These are phyloP conservation scores for Naganishia cerealis DNA, from an alignment of 1,284 basidiomycete species.

Conservation along the genomic window DNA sequence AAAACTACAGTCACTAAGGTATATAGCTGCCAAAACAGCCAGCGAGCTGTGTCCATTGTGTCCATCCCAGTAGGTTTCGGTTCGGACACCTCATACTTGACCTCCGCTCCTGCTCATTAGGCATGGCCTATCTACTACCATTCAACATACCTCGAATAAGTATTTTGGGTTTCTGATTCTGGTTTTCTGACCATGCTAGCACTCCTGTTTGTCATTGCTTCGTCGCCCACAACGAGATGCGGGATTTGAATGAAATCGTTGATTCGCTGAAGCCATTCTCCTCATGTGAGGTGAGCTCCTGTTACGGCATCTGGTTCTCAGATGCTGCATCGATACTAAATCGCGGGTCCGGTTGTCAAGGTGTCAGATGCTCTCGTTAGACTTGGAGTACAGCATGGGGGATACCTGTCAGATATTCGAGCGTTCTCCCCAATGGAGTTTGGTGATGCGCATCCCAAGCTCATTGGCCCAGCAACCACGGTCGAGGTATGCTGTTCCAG, in stretches of 20 bases:
- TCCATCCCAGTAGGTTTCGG: no score
- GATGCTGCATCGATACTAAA: background rate
- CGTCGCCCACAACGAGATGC: background rate
- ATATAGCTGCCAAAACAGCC: no score
- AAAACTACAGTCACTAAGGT: no score
- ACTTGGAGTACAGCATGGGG: constrained; percentile 72
- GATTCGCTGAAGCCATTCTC: constrained; percentile 7
- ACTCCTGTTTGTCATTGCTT: no score
- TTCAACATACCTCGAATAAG: no score
- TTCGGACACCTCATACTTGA: no score
- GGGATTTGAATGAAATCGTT: background rate
- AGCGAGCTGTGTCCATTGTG: no score
- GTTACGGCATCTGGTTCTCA: no score
- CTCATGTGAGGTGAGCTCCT: constrained; percentile 12
- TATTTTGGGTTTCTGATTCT: no score
- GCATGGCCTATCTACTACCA: no score
- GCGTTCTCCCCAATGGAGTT: constrained; percentile 59
- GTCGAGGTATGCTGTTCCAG: constrained; percentile 60
- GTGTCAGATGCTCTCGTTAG: constrained; percentile 89
- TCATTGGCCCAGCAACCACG: constrained; percentile 83
- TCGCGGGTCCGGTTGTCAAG: constrained; percentile 49
- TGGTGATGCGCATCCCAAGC: constrained; percentile 52
- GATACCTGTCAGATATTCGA: constrained; percentile 76
- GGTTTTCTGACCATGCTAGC: no score
- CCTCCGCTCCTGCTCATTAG: no score